Evolutionary conservation across 306 rosid species (phyloP).

Genomic region (Carpinus viminea): DNA sequence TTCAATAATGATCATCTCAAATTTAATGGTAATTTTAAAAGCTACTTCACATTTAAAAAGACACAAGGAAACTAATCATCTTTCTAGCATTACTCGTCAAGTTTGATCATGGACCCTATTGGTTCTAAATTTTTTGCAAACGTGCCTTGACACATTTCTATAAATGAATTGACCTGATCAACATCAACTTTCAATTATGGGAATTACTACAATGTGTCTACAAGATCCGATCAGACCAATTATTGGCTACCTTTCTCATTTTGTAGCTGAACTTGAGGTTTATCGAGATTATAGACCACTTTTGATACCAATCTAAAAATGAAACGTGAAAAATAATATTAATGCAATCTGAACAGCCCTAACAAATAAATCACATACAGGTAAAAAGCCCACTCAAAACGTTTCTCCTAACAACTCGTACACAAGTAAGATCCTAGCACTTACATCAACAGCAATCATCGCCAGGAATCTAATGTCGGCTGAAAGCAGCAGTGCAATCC

Average conservation of each 20-base stretch:
- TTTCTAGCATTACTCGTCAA: too few relatives aligned
- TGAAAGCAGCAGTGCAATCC: slow-evolving; percentile 28
- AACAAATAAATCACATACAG: slow-evolving; percentile 20
- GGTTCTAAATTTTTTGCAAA: too few relatives aligned
- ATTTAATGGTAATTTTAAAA: too few relatives aligned
- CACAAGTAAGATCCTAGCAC: slow-evolving; percentile 31
- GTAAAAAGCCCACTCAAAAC: slow-evolving; percentile 27
- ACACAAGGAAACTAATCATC: too few relatives aligned
- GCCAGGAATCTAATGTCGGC: slow-evolving; percentile 31
- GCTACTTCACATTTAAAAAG: too few relatives aligned
- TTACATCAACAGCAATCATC: slow-evolving; percentile 21
- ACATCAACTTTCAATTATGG: not conserved
- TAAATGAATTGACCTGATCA: not conserved
- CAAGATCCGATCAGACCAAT: not conserved
- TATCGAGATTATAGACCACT: not conserved
- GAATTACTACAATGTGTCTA: not conserved
- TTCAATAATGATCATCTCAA: too few relatives aligned
- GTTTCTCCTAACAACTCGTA: slow-evolving; percentile 28
- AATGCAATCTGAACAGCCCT: slow-evolving; percentile 20
- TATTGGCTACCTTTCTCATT: not conserved
- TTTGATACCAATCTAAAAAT: not conserved
- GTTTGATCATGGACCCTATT: too few relatives aligned
- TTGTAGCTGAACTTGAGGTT: not conserved
- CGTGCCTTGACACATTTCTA: too few relatives aligned
- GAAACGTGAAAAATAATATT: not conserved